Evolutionary conservation across 352 stramenopile genomes (phyloP), one percentile per base, ranked within the genome.

Genomic region (Pythium aquatile): DNA sequence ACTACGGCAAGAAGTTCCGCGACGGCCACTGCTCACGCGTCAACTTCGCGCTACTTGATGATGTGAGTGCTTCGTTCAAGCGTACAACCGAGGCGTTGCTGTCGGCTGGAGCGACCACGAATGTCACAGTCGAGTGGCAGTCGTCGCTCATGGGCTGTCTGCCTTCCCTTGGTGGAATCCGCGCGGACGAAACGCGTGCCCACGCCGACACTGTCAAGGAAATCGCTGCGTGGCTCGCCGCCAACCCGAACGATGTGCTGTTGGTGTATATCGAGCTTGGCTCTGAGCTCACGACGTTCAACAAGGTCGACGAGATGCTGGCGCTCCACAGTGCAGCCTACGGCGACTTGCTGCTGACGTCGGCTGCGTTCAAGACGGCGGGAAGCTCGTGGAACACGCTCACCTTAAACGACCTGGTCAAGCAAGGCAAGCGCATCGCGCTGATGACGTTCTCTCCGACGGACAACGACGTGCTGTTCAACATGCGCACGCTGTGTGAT

Each of bases 161-260:
- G 33, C 87, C 87, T 7, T 93, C 82, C 52, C 69, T 93, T 10
- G 92, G 85, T 40, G 87, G 85, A 20, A 93, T 94, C 35, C 84
- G 81, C 13, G 74, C 81, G 7, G 85, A 90, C 16, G 77, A 90
- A 26, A 72, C 87, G 54, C 76, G 81, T 2, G 61, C 68, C 20
- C 66, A 87, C 46, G 77, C 70, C 33, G 75, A 85, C 26, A 76
- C 81, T 14, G 58, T 95, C 7, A 63, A 66, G 7, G 87, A 92
- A 44, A 44, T 95, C 29, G 72, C 77, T 3, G 65, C 68, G 29
- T 93, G 87, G 87, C 54, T 95, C 58, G 72, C 81, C 54, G 63
- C 61, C 44, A 57, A 68, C 55, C 64, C 78, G 20, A 69, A 59
- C 39, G 81, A 90, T 0, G 66, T 87, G 7, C 26, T 87, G 10